Percentiles rank a stretch among this genome's conserved stretches.
These are phyloP conservation scores for Trichoderma lentiforme DNA, from an alignment of 2,329 filamentous ascomycete genomes.

Conservation along the genomic window DNA sequence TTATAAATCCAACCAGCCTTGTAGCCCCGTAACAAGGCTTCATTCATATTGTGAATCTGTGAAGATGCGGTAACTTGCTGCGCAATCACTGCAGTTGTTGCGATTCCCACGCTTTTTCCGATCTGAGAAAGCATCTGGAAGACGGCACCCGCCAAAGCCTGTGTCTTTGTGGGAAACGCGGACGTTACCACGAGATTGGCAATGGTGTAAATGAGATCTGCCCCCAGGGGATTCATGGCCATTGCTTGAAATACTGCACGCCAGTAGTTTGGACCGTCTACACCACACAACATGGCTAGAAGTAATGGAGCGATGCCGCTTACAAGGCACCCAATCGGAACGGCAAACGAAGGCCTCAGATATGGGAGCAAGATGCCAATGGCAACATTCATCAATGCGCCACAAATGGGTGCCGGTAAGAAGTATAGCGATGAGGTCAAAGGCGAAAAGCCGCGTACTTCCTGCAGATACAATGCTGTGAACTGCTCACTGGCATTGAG, in stretches of 20 bases:
- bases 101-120: not conserved
- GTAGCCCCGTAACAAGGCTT: not conserved
- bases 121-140: conserved; percentile 4
- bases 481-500: not conserved
- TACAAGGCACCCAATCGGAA: not conserved
- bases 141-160: not conserved
- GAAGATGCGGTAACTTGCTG: not conserved
- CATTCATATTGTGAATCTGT: not conserved
- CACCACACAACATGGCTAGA: not conserved
- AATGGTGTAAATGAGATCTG: not conserved
- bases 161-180: conserved; percentile 1
- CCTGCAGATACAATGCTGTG: not conserved
- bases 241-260: not conserved
- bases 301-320: not conserved
- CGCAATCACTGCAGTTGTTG: conserved; percentile 12
- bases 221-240: not conserved
- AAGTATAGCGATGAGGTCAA: not conserved
- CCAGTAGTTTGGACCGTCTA: not conserved
- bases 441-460: not conserved
- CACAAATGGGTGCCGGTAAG: not conserved
- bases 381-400: not conserved
- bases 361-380: not conserved
- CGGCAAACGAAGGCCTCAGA: not conserved
- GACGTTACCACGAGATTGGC: conserved; percentile 1
- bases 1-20: not conserved